Evolutionary conservation across 208 protist genomes (phyloP).

Genomic region (Blechomonas ayalai): DNA sequence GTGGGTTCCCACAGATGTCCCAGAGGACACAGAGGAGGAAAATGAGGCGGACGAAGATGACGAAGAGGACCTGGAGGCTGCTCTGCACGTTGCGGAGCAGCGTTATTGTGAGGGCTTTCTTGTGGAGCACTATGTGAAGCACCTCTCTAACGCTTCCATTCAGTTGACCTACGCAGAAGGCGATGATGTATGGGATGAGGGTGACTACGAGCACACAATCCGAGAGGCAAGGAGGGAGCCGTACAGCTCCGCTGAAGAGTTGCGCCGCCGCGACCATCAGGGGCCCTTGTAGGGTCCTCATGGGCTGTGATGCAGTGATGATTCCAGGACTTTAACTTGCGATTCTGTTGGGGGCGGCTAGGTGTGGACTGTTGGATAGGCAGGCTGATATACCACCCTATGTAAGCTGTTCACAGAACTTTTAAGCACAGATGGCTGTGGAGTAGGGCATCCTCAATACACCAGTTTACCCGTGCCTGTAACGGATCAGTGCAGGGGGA

Average conservation of each 20-base stretch:
- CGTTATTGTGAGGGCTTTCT: constrained; percentile 44
- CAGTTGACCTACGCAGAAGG: constrained; percentile 77
- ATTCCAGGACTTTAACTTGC: too few species aligned
- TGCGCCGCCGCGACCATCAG: constrained; percentile 18
- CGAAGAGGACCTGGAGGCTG: constrained; percentile 9
- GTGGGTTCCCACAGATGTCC: neutral
- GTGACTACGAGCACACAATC: constrained; percentile 43
- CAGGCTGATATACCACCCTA: too few species aligned
- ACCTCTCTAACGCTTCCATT: constrained; percentile 37
- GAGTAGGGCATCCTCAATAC: too few species aligned
- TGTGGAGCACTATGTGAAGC: constrained; percentile 57
- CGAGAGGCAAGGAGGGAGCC: constrained; percentile 4
- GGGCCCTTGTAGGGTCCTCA: constrained; percentile 17
- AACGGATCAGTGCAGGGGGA: too few species aligned
- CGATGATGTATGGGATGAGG: constrained; percentile 86
- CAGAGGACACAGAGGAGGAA: constrained; percentile 3
- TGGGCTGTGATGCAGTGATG: neutral
- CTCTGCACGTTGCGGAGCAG: constrained; percentile 10
- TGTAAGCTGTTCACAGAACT: too few species aligned
- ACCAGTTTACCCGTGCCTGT: too few species aligned
- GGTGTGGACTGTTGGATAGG: too few species aligned
- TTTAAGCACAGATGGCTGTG: too few species aligned
- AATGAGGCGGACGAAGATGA: constrained; percentile 1
- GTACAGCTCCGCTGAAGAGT: constrained; percentile 8
- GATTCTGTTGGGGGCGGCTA: too few species aligned